A percentile compares a stretch with the other conserved stretches of the same genome.
These are phyloP conservation scores for Euphrasia arctica DNA, from an alignment of 305 asterid species.

Conservation along the genomic window DNA sequence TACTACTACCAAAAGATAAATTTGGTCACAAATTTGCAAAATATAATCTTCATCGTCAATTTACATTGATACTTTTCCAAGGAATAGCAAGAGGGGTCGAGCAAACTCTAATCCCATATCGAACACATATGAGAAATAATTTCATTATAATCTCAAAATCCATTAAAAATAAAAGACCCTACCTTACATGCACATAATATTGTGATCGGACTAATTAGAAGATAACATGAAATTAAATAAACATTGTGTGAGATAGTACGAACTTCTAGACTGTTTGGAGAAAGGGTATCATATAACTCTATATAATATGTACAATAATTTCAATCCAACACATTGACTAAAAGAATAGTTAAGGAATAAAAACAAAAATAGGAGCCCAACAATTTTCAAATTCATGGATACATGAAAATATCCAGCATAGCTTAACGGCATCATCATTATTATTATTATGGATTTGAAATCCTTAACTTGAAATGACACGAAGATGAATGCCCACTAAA, in stretches of 20 bases:
- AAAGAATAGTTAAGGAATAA: too few relatives aligned
- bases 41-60: slow-evolving; percentile 2
- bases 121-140: too few relatives aligned
- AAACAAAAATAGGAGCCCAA: neutral
- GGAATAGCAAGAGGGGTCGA: too few relatives aligned
- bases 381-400: neutral
- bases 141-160: too few relatives aligned
- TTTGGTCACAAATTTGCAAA: neutral
- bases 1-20: neutral
- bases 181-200: neutral
- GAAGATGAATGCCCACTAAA: too few relatives aligned
- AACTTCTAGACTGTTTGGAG: neutral
- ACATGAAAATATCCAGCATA: too few relatives aligned
- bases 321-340: neutral
- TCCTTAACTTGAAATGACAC: too few relatives aligned
- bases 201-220: neutral
- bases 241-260: neutral
- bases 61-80: neutral
- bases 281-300: neutral
- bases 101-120: too few relatives aligned
- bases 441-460: too few relatives aligned
- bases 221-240: neutral
- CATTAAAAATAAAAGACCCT: neutral
- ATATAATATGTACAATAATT: neutral
- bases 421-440: neutral